Conservation (phyloP, 768 basidiomycete species). For the Omphalotus guepiniiformis region DNA sequence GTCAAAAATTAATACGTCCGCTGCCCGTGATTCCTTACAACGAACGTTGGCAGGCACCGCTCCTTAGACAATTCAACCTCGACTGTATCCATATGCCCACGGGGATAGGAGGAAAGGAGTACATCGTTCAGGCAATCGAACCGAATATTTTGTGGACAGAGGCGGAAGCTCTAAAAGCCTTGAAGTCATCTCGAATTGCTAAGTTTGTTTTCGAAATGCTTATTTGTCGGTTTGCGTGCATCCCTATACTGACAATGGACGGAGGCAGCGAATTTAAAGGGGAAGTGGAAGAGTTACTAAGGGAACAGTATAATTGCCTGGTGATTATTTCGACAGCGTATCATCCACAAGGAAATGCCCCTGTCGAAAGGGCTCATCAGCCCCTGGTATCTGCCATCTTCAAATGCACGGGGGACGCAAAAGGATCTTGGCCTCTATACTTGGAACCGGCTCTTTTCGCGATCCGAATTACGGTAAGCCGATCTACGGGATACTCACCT, state of each 20-base stretch:
- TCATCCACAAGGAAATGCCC: slow-evolving; percentile 27
- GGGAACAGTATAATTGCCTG: slow-evolving; percentile 18
- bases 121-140: slow-evolving; percentile 23
- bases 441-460: slow-evolving; percentile 23
- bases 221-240: slow-evolving; percentile 22
- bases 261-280: slow-evolving; percentile 28
- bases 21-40: slow-evolving; percentile 19
- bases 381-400: slow-evolving; percentile 19
- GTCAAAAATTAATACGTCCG: slow-evolving; percentile 21
- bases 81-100: slow-evolving; percentile 27
- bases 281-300: slow-evolving; percentile 16
- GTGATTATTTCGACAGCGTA: slow-evolving; percentile 25
- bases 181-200: slow-evolving; percentile 14
- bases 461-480: slow-evolving; percentile 18
- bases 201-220: slow-evolving; percentile 28
- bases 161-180: slow-evolving; percentile 11
- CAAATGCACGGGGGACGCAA: slow-evolving; percentile 16
- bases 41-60: slow-evolving; percentile 13
- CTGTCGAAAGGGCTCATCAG: slow-evolving; percentile 25
- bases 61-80: slow-evolving; percentile 22
- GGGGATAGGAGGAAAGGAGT: slow-evolving; percentile 17
- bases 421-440: slow-evolving; percentile 22
- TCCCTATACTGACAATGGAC: slow-evolving; percentile 20
- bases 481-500: slow-evolving; percentile 26
- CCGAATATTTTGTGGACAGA: slow-evolving; percentile 19